Evolutionary conservation across 139 green algal species (phyloP).

Genomic region (Auxenochlorella pyrenoidosa): DNA sequence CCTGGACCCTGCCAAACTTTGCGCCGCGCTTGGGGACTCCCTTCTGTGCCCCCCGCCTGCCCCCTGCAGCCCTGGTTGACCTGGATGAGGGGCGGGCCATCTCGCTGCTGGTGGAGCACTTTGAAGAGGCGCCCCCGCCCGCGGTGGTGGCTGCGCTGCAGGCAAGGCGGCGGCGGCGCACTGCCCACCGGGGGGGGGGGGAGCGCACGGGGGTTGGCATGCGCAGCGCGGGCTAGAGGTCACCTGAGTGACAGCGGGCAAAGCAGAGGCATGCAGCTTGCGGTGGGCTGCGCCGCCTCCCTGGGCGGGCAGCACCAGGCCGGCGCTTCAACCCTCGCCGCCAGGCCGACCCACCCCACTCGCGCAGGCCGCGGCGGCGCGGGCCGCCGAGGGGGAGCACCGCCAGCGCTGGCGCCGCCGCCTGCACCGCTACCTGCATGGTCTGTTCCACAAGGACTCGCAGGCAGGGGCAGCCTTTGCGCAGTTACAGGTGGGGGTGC

Average conservation of each 20-base stretch:
- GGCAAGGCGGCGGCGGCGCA: conserved; percentile 43
- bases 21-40: too few relatives aligned
- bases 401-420: conserved; percentile 29
- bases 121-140: conserved; percentile 59
- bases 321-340: not conserved
- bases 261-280: not conserved
- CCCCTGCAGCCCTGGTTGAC: conserved; percentile 58
- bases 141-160: conserved; percentile 62
- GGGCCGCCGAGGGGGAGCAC: not conserved
- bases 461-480: conserved; percentile 64
- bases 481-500: conserved; percentile 64
- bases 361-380: not conserved
- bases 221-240: too few relatives aligned
- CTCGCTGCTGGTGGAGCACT: conserved; percentile 67
- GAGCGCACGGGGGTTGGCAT: too few relatives aligned
- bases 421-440: conserved; percentile 82
- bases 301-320: not conserved
- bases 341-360: not conserved
- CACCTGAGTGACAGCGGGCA: too few relatives aligned
- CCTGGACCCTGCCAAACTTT: too few relatives aligned
- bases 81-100: conserved; percentile 70
- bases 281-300: not conserved
- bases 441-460: conserved; percentile 67
- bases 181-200: too few relatives aligned
- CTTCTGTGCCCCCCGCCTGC: not conserved